A percentile compares a stretch with the other conserved stretches of the same genome.
Conservation (phyloP, 768 basidiomycete genomes). For the Mycena polygramma region DNA sequence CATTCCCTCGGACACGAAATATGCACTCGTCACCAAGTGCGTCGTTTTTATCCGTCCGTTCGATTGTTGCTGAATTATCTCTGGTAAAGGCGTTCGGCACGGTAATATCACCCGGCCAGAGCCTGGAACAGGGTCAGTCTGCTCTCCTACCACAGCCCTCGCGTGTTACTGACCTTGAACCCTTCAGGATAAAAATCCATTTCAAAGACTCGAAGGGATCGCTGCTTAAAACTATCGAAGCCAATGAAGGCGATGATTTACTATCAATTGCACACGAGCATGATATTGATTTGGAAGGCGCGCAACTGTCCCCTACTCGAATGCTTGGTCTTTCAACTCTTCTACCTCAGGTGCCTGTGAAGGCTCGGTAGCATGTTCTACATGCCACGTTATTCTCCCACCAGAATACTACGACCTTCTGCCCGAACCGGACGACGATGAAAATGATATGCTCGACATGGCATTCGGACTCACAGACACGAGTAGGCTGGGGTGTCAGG, state of each 20-base stretch:
- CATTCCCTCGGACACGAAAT: slow-evolving; percentile 21
- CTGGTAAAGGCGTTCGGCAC: slow-evolving; percentile 52
- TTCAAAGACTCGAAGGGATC: slow-evolving; percentile 92
- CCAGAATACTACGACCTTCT: slow-evolving; percentile 87
- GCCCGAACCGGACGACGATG: slow-evolving; percentile 96
- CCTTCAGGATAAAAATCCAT: slow-evolving; percentile 82
- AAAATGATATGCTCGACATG: slow-evolving; percentile 99
- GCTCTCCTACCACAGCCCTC: slow-evolving; percentile 1
- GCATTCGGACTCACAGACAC: slow-evolving; percentile 98
- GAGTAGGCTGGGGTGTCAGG: slow-evolving; percentile 84
- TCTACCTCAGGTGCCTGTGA: slow-evolving; percentile 87
- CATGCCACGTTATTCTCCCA: slow-evolving; percentile 93
- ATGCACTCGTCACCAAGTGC: slow-evolving; percentile 32
- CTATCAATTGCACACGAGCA: slow-evolving; percentile 93
- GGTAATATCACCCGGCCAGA: slow-evolving; percentile 70
- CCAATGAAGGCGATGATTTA: slow-evolving; percentile 94
- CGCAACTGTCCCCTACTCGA: slow-evolving; percentile 34
- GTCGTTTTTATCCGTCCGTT: not conserved
- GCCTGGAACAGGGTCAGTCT: slow-evolving; percentile 75
- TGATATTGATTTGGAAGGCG: slow-evolving; percentile 96
- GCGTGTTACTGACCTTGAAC: slow-evolving; percentile 21
- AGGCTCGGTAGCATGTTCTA: slow-evolving; percentile 96
- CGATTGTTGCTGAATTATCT: not conserved
- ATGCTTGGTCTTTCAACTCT: slow-evolving; percentile 1
- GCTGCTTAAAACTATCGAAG: slow-evolving; percentile 89